Evolutionary conservation across 2,329 filamentous ascomycete genomes (phyloP).

Genomic region (Thielaviopsis euricoi): DNA sequence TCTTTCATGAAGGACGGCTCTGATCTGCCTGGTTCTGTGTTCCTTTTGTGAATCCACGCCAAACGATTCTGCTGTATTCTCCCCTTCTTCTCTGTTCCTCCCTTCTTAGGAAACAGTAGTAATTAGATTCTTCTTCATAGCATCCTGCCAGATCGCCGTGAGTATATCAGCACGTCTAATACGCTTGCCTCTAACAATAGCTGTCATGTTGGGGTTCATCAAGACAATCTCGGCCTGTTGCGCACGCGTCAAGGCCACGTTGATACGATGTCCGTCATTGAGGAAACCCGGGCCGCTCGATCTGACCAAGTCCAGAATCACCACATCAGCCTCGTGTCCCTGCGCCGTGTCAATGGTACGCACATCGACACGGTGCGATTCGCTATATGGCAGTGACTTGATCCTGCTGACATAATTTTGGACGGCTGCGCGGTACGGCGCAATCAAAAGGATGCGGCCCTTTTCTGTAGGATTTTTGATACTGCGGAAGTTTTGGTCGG

Average conservation of each 20-base stretch:
- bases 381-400: conserved; percentile 16
- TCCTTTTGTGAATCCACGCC: too few relatives aligned
- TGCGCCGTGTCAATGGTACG: conserved; percentile 30
- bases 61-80: too few relatives aligned
- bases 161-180: not conserved
- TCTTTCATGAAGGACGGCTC: too few relatives aligned
- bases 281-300: conserved; percentile 24
- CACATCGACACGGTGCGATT: conserved; percentile 21
- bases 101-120: not conserved
- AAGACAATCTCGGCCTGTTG: conserved; percentile 29
- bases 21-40: too few relatives aligned
- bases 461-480: conserved; percentile 14
- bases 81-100: not conserved
- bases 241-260: conserved; percentile 29
- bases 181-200: not conserved
- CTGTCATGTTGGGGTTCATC: conserved; percentile 25
- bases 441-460: conserved; percentile 27
- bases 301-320: conserved; percentile 31
- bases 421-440: conserved; percentile 26
- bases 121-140: not conserved
- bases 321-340: conserved; percentile 30
- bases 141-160: conserved; percentile 3
- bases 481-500: conserved; percentile 19
- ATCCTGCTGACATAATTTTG: conserved; percentile 20
- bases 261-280: conserved; percentile 27